Evolutionary conservation across 352 stramenopile genomes (phyloP).

Genomic region (Phytophthora colocasiae): DNA sequence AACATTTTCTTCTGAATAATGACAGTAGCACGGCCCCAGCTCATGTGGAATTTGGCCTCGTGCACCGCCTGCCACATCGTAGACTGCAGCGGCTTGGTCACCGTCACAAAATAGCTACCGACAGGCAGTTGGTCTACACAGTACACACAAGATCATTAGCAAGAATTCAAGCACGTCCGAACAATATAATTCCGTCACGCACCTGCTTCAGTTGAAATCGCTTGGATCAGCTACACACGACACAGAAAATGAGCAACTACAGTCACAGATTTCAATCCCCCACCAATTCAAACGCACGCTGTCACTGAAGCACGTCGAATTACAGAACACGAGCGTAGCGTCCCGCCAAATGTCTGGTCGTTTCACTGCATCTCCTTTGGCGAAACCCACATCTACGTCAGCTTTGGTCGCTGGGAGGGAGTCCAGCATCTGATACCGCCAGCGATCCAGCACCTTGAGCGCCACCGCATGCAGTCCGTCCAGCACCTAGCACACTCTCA

Average conservation of each 20-base stretch:
- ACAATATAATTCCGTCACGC: neutral
- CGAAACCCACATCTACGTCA: constrained; percentile 65
- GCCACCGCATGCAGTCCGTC: constrained; percentile 66
- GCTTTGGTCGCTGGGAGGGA: constrained; percentile 53
- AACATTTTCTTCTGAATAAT: constrained; percentile 73
- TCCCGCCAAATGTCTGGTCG: constrained; percentile 58
- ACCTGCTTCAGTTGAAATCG: constrained; percentile 46
- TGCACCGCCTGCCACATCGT: constrained; percentile 65
- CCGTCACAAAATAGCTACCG: constrained; percentile 65
- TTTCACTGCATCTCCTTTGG: constrained; percentile 55
- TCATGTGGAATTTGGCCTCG: constrained; percentile 74
- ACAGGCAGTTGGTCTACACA: constrained; percentile 48
- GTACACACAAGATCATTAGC: neutral
- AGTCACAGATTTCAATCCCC: neutral
- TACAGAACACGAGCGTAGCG: constrained; percentile 71
- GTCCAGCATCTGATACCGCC: constrained; percentile 74
- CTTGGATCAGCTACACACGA: constrained; percentile 34
- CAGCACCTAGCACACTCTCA: constrained; percentile 37
- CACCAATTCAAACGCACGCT: constrained; percentile 39
- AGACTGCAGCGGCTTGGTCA: constrained; percentile 67
- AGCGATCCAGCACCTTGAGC: constrained; percentile 69
- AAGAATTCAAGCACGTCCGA: neutral
- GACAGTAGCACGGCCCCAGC: constrained; percentile 66
- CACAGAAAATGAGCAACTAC: neutral
- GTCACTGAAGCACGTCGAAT: constrained; percentile 77